Evolutionary conservation across 2,329 filamentous ascomycete species (phyloP), one percentile per base, ranked within the genome.

Genomic region (Cryphonectria japonica): DNA sequence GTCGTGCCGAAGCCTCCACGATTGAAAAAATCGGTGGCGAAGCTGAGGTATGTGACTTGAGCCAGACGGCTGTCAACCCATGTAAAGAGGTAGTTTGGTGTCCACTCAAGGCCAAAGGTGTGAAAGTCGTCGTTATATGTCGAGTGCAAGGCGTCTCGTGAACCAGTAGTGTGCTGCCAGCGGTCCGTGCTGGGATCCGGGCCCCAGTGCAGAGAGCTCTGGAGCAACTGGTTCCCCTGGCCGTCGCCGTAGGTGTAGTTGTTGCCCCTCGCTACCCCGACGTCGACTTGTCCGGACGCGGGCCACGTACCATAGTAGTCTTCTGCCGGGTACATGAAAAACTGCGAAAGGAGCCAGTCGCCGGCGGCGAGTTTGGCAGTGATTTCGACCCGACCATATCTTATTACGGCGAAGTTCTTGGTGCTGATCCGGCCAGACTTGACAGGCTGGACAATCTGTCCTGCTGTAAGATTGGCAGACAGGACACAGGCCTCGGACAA

Each of bases 301-400:
- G 73, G 73, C 73, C 73, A 73, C 11, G 46, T 29, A 6, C 73
- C 73, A 32, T 74, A 73, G 59, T 68, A 68, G 46, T 70, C 64
- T 16, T 71, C 54, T 34, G 69, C 73, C 11, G 71, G 73, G 32
- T 64, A 68, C 69, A 74, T 70, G 4, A 70, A 43, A 26, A 74
- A 63, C 43, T 69, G 69, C 8, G 71, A 73, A 29, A 74, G 72
- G 1, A 75, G 59, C 74, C 74, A 75, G 57, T 75, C 71, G 11
- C 74, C 74, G 4, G 59, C 64, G 14, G 74, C 70, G 29, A 75
- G 52, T 62, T 74, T 75, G 1, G 74, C 74, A 3, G 50, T 57
- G 26, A 73, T 69, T 26, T 73, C 73, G 26, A 71, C 57, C 8
- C 69, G 63, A 22, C 73, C 73, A 34, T 74, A 74, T 16, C 69